Evolutionary conservation across 1,284 basidiomycete species (phyloP), one percentile per base, ranked within the genome.

Genomic region (Heterobasidion annosum): DNA sequence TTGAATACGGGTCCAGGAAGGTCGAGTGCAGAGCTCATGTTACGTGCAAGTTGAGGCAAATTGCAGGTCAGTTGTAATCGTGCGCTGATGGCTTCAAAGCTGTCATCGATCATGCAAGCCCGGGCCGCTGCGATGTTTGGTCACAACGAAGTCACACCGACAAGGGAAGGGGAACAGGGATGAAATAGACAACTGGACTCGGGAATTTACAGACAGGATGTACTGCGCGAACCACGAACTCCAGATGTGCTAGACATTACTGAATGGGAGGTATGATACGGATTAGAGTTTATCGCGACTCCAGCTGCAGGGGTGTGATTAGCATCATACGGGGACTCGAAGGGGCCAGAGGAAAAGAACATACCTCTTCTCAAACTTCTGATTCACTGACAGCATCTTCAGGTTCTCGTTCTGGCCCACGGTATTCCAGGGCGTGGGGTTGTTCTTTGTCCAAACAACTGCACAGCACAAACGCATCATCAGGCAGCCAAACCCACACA

Each of bases 361-460:
- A 56, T 52, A 88, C 88, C 73, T 81, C 72, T 83, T 85, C 13
- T 83, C 77, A 59, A 91, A 88, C 61, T 80, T 83, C 64, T 85
- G 80, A 71, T 85, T 83, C 42, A 88, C 78, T 53, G 78, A 68
- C 64, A 83, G 64, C 54, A 91, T 49, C 72, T 91, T 91, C 55
- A 79, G 86, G 59, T 78, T 78, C 69, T 90, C 81, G 61, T 84
- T 76, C 43, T 78, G 82, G 66, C 87, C 77, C 66, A 91, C 76
- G 57, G 78, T 75, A 67, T 88, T 86, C 86, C 87, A 91, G 16
- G 89, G 88, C 10, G 83, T 82, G 10, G 88, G 87, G 75, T 91
- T 91, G 65, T 62, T 73, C 73, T 82, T 88, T 48, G 85, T 83
- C 88, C 89, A 91, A 64, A 90, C 72, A 58, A 91, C 88, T 91